Evolutionary conservation across 495 filamentous ascomycete genomes (phyloP), one percentile per base, ranked within the genome.

Genomic region (Trichoderma orchidacearum): DNA sequence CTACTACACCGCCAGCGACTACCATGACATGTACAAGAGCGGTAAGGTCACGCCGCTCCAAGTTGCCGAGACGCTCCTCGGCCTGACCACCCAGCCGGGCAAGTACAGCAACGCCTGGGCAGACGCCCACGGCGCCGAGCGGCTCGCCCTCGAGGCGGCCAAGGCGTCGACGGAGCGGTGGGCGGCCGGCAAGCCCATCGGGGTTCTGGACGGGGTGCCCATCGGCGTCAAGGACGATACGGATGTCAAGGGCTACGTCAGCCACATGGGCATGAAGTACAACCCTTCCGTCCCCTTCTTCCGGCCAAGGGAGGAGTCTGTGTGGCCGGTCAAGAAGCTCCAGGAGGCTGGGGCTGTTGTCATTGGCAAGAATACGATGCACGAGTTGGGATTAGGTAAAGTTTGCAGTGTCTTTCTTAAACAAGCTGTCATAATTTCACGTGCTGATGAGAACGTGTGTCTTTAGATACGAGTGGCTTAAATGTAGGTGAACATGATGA

Each of bases 161-260:
- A 73, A 75, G 60, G 85, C 78, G 8, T 90, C 87, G 1, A 85
- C 87, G 1, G 66, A 76, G 59, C 73, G 90, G 23, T 95, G 86
- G 62, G 77, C 79, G 56, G 72, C 76, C 12, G 85, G 85, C 0
- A 74, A 71, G 51, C 72, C 84, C 13, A 67, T 87, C 0, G 75
- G 85, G 2, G 67, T 86, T 0, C 71, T 96, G 6, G 92, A 96
- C 59, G 92, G 92, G 6, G 78, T 96, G 13, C 90, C 90, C 0
- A 80, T 95, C 45, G 88, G 85, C 1, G 81, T 95, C 51, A 96
- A 90, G 69, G 91, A 95, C 67, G 90, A 96, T 63, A 77, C 83
- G 23, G 80, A 86, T 60, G 71, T 96, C 3, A 76, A 82, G 29
- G 89, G 89, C 1, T 91, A 92, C 60, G 73, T 80, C 30, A 84